phyloP scores from a whole-genome alignment of 2,329 filamentous ascomycete species.

The Cadophora malorum region DNA sequence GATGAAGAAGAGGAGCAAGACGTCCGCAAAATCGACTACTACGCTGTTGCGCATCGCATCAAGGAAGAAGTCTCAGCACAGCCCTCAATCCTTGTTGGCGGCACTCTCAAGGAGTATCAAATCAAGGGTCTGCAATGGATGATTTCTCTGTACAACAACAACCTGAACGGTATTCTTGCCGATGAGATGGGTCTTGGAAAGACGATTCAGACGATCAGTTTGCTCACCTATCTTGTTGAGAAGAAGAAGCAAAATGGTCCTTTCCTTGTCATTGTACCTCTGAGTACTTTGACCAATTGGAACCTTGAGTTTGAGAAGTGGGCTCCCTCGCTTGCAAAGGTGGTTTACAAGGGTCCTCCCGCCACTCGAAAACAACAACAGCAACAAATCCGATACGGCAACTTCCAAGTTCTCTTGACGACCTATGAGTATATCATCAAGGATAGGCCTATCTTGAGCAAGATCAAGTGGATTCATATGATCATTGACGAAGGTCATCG shows the following conservation, averaged over 20 bases:
- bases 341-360: slow-evolving; percentile 97
- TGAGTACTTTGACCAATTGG: slow-evolving; percentile 98
- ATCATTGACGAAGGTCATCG: slow-evolving; percentile 99
- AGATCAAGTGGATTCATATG: slow-evolving; percentile 99
- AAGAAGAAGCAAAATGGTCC: slow-evolving; percentile 90
- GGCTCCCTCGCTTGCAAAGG: slow-evolving; percentile 84
- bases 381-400: slow-evolving; percentile 90
- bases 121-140: slow-evolving; percentile 99
- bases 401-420: slow-evolving; percentile 95
- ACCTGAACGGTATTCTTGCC: slow-evolving; percentile 96
- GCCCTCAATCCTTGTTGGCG: slow-evolving; percentile 86
- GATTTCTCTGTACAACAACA: slow-evolving; percentile 99
- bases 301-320: slow-evolving; percentile 99
- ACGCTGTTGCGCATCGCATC: slow-evolving; percentile 94
- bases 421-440: slow-evolving; percentile 99
- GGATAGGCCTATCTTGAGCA: slow-evolving; percentile 91
- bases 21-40: slow-evolving; percentile 93
- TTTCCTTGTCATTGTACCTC: slow-evolving; percentile 93
- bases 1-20: slow-evolving; percentile 74
- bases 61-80: slow-evolving; percentile 90
- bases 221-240: slow-evolving; percentile 97
- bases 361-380: slow-evolving; percentile 87
- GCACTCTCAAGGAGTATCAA: slow-evolving; percentile 95
- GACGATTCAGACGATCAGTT: slow-evolving; percentile 97
- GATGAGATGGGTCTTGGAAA: slow-evolving; percentile 99